Conservation (phyloP, 768 basidiomycete species). For the Hypholoma fasciculare region DNA sequence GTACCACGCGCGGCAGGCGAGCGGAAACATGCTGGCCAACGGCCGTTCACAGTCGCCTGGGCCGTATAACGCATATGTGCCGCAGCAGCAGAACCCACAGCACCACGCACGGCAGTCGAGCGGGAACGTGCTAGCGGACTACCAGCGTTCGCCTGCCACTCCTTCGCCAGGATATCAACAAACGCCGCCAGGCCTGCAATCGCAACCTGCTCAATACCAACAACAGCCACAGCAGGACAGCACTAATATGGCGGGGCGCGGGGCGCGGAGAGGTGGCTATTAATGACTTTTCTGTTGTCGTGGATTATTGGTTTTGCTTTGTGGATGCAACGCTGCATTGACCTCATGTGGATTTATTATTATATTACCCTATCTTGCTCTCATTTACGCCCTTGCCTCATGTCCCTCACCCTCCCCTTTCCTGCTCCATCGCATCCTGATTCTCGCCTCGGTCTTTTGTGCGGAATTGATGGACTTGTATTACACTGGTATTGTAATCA, state of each 20-base stretch:
- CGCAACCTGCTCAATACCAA: slow-evolving; percentile 21
- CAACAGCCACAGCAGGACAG: slow-evolving; percentile 27
- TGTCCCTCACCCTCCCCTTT: neutral
- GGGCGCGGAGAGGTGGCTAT: slow-evolving; percentile 31
- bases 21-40: slow-evolving; percentile 20
- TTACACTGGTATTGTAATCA: slow-evolving; percentile 27
- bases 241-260: slow-evolving; percentile 40
- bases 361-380: neutral
- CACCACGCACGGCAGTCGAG: slow-evolving; percentile 10
- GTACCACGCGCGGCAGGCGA: slow-evolving; percentile 22
- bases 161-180: slow-evolving; percentile 17
- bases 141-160: neutral
- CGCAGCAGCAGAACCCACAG: slow-evolving; percentile 19
- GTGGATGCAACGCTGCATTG: neutral
- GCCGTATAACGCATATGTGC: slow-evolving; percentile 20
- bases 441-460: neutral
- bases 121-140: slow-evolving; percentile 13
- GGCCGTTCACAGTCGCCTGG: slow-evolving; percentile 19
- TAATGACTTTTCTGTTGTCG: slow-evolving; percentile 14
- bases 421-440: neutral
- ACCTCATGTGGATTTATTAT: neutral
- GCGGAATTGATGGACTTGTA: slow-evolving; percentile 20
- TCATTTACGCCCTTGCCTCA: neutral
- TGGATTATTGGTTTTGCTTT: neutral
- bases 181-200: slow-evolving; percentile 16